These are phyloP conservation scores for Tirmania nivea DNA, from an alignment of 495 filamentous ascomycete species.

Conservation along the genomic window DNA sequence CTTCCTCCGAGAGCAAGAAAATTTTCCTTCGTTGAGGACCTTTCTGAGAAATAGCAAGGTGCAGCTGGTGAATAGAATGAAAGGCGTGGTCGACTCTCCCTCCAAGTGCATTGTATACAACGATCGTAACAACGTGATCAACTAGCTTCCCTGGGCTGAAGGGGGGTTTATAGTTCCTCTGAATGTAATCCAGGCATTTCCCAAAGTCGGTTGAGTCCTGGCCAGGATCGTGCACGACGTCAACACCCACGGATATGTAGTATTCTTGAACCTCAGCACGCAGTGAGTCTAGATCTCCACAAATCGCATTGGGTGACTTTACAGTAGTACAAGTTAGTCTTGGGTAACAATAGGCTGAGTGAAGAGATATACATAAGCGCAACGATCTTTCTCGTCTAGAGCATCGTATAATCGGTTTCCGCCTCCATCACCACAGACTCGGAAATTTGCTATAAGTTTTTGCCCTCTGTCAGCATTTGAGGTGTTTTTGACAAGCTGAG, in stretches of 20 bases:
- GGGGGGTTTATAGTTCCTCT: constrained; percentile 1
- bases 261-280: constrained; percentile 31
- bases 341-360: not conserved
- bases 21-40: constrained; percentile 24
- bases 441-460: constrained; percentile 9
- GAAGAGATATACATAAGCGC: constrained; percentile 8
- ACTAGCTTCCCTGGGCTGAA: constrained; percentile 19
- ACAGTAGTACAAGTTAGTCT: constrained; percentile 1
- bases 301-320: constrained; percentile 42
- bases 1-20: constrained; percentile 4
- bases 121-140: not conserved
- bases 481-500: not conserved
- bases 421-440: constrained; percentile 73
- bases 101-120: constrained; percentile 22
- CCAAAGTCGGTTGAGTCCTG: constrained; percentile 72
- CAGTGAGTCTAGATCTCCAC: constrained; percentile 81
- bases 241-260: constrained; percentile 33
- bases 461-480: not conserved
- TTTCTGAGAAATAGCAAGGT: constrained; percentile 30
- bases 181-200: constrained; percentile 49
- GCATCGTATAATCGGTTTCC: constrained; percentile 58
- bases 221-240: constrained; percentile 43
- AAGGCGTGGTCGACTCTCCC: constrained; percentile 85
- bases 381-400: constrained; percentile 13
- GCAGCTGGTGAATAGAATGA: constrained; percentile 63